Evolutionary conservation across 805 yeast genomes (phyloP).

Genomic region (Grigorovia jiainica): DNA sequence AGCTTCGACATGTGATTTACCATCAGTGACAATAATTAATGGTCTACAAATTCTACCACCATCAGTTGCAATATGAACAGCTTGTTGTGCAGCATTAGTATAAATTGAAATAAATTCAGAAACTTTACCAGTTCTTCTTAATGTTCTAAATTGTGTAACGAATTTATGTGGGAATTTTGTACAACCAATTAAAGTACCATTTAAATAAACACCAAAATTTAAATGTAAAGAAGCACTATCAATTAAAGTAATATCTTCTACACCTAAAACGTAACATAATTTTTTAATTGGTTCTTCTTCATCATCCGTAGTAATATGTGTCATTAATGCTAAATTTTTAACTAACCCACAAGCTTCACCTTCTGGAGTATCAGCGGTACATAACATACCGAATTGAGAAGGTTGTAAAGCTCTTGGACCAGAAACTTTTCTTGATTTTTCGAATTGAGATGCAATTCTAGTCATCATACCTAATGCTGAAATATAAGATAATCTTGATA

Average conservation of each 20-base stretch:
- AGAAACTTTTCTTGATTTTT: constrained; percentile 92
- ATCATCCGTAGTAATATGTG: constrained; percentile 96
- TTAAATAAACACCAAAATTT: constrained; percentile 75
- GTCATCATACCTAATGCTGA: constrained; percentile 99
- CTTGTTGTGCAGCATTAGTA: constrained; percentile 78
- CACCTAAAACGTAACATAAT: constrained; percentile 75
- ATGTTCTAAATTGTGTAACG: constrained; percentile 63
- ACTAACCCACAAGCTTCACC: constrained; percentile 99
- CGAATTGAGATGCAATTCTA: constrained; percentile 97
- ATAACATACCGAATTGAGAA: constrained; percentile 97
- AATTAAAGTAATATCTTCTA: constrained; percentile 71
- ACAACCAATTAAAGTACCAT: constrained; percentile 90
- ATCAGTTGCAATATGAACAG: constrained; percentile 97
- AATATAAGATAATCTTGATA: constrained; percentile 83
- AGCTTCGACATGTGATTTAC: constrained; percentile 58
- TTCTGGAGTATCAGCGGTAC: constrained; percentile 98
- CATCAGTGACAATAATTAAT: constrained; percentile 72
- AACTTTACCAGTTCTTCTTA: constrained; percentile 77
- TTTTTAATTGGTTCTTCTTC: constrained; percentile 83
- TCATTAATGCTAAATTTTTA: constrained; percentile 93
- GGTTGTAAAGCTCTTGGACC: constrained; percentile 99
- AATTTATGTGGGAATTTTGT: constrained; percentile 81
- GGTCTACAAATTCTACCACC: constrained; percentile 99
- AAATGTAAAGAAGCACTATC: constrained; percentile 80
- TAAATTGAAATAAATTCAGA: constrained; percentile 89